These are phyloP conservation scores for Alternaria angustiovoidea DNA, from an alignment of 2,329 filamentous ascomycete species.

Conservation along the genomic window DNA sequence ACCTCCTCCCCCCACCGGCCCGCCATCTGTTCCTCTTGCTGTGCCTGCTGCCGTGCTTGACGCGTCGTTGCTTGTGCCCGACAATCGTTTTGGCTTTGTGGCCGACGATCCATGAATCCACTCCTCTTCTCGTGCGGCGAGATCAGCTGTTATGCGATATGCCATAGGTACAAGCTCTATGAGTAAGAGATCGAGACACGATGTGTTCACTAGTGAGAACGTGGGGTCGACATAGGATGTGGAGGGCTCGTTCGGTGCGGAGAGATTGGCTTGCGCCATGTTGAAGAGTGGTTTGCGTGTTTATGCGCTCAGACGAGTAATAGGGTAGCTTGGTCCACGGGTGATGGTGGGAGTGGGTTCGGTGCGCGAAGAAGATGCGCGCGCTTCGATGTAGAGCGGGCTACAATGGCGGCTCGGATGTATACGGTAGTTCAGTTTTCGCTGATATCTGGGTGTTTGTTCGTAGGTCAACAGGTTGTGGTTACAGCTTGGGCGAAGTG, in stretches of 20 bases:
- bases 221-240: slow-evolving; percentile 70
- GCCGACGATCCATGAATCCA: slow-evolving; percentile 33
- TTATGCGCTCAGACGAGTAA: neutral
- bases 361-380: neutral
- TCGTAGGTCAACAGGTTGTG: neutral
- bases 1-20: slow-evolving; percentile 26
- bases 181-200: slow-evolving; percentile 90
- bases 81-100: slow-evolving; percentile 25
- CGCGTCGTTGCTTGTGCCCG: slow-evolving; percentile 34
- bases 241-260: slow-evolving; percentile 24
- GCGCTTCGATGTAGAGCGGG: neutral
- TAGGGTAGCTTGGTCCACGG: neutral
- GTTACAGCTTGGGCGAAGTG: neutral
- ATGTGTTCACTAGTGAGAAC: slow-evolving; percentile 79
- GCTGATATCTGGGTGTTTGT: neutral
- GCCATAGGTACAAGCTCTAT: slow-evolving; percentile 97
- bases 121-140: slow-evolving; percentile 62
- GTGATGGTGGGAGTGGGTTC: neutral
- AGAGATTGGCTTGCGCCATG: slow-evolving; percentile 26
- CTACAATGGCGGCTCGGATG: neutral
- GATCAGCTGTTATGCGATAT: slow-evolving; percentile 81
- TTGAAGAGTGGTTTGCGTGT: neutral
- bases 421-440: neutral
- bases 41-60: slow-evolving; percentile 37
- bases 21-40: slow-evolving; percentile 18